Evolutionary conservation across 768 basidiomycete species (phyloP), one percentile per base, ranked within the genome.

Genomic region (Mycena kentingensis): DNA sequence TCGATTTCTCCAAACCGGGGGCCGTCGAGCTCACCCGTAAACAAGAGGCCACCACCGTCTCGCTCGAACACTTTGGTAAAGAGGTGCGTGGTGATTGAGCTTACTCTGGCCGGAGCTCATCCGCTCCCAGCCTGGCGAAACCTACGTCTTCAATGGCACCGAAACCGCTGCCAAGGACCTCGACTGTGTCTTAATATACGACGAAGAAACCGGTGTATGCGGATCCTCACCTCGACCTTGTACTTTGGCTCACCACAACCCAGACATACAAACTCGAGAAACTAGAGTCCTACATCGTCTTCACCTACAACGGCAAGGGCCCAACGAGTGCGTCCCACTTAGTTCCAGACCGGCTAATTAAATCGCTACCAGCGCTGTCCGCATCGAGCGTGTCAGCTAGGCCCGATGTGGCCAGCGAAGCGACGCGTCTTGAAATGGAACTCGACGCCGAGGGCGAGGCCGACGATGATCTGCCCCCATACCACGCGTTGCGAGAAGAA

Each of bases 121-220:
- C n/a, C n/a, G n/a, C n/a, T n/a, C 24, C 18, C 61, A 85, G 84
- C 64, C 71, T 3, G 77, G 75, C 16, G 82, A 87, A 52, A 76
- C 65, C 12, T 76, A 83, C 60, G 60, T 79, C 31, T 90, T 83
- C 61, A 71, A 68, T 32, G 89, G 88, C 3, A 60, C 63, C 7
- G 87, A 88, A 61, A 72, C 72, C 15, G 67, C 78, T 2, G 77
- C 84, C 6, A 87, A 82, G 63, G 87, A 90, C 39, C 76, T 77
- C 60, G 87, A 90, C 45, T 93, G 90, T 57, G 81, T 91, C 6
- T 74, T 93, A 34, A 85, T 92, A 38, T 92, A 85, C 61, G 89
- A 93, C 64, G 87, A 88, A 62, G 85, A 82, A 48, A 74, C 79
- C 42, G 82, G 82, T 58, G 89, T 88, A 64, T 65, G 82, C 71